Evolutionary conservation across 139 green algal genomes (phyloP), one percentile per base, ranked within the genome.

Genomic region (Pseudopediastrum boryanum): DNA sequence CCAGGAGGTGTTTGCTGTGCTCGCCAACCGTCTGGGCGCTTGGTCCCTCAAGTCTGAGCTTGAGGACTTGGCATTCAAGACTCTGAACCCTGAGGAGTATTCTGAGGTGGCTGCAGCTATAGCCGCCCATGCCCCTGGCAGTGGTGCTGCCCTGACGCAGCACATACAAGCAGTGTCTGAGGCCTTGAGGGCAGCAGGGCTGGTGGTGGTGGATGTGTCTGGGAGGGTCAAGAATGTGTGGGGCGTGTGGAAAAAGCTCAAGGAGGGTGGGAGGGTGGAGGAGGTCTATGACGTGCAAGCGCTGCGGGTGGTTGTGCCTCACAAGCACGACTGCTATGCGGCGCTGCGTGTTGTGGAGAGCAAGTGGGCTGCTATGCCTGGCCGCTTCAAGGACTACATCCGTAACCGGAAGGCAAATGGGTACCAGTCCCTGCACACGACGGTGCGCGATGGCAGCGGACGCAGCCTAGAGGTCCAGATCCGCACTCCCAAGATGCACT

Each of bases 401-500:
- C 68, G 83, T 1, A 51, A 63, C 27, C 87, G 88, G 62, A 98
- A 98, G 85, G 56, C 61, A 39, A 98, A 98, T 68, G 94, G 94
- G 41, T 98, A 98, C 86, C 88, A 59, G 64, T 84, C 54, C 36
- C 67, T 89, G 43, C 89, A 90, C 80, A 86, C 79, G 12, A 85
- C 88, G 51, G 82, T 93, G 67, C 29, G 48, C 12, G 83, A 66
- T 29, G 76, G 51, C 29, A 66, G 86, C 41, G 90, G 87, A 21
- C 50, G 64, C 12, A 78, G 83, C 3, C 66, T 95, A 51, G 91
- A 94, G 79, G 82, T 75, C 68, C 74, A 97, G 83, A 96, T 98
- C 71, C 86, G 94, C 71, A 97, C 93, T 21, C 68, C 72, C 44
- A 93, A 96, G 76, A 98, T 98, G 95, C 95, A 98, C 85, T 92